Percentiles rank a stretch among this genome's conserved stretches.
phyloP scores from a whole-genome alignment of 2,329 filamentous ascomycete species.

The Xylaria sp. region DNA sequence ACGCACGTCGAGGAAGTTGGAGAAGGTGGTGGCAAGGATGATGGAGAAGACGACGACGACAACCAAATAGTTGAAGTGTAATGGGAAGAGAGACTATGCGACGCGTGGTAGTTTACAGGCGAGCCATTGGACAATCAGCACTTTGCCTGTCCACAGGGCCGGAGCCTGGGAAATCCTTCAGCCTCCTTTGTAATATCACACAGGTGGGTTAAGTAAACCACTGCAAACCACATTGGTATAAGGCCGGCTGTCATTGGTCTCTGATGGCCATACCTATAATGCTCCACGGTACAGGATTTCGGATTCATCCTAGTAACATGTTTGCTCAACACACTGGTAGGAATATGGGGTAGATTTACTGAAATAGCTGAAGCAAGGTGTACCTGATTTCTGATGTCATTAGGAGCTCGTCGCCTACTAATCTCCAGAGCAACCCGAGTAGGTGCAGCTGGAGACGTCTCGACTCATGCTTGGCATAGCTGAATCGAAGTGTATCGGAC shows the following conservation, averaged over 20 bases:
- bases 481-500: background rate
- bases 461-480: background rate
- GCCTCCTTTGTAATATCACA: slow-evolving; percentile 8
- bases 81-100: slow-evolving; percentile 1
- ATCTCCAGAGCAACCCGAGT: background rate
- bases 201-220: background rate
- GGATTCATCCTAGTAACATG: background rate
- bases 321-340: background rate
- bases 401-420: background rate
- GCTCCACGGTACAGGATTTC: background rate
- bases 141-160: background rate
- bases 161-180: slow-evolving; percentile 3
- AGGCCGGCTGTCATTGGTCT: background rate
- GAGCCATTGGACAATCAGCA: slow-evolving; percentile 10
- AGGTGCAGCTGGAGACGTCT: background rate
- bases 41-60: slow-evolving; percentile 59
- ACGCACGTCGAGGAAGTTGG: slow-evolving; percentile 44
- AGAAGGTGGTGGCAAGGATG: slow-evolving; percentile 38
- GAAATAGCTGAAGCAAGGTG: background rate
- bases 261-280: background rate
- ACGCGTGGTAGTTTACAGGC: slow-evolving; percentile 3
- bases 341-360: background rate
- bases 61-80: slow-evolving; percentile 59
- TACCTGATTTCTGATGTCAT: background rate
- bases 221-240: background rate